Conservation (phyloP, 768 basidiomycete genomes). For the Suillus spraguei region DNA sequence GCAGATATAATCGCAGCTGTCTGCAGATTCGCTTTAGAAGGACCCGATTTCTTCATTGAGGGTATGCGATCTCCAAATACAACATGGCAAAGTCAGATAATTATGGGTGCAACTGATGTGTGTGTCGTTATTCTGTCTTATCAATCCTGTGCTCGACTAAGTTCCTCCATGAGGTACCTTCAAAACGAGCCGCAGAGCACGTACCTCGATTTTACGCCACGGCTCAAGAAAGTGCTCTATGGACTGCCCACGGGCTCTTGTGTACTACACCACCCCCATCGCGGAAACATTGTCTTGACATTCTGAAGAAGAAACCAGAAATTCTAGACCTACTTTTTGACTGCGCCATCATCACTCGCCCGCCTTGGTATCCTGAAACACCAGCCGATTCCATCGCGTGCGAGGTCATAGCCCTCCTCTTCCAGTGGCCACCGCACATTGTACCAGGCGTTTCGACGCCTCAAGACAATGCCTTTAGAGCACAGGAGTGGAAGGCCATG, state of each 20-base stretch:
- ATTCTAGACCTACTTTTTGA: constrained; percentile 27
- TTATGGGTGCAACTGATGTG: constrained; percentile 8
- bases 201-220: constrained; percentile 32
- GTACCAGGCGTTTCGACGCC: constrained; percentile 28
- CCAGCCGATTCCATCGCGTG: constrained; percentile 24
- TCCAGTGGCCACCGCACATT: constrained; percentile 22
- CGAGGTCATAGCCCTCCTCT: constrained; percentile 28
- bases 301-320: constrained; percentile 22
- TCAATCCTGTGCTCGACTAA: neutral
- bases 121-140: neutral
- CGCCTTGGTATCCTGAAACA: constrained; percentile 32
- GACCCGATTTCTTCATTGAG: constrained; percentile 24
- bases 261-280: constrained; percentile 14
- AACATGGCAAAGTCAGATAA: constrained; percentile 13
- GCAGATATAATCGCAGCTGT: constrained; percentile 28
- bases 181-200: constrained; percentile 21
- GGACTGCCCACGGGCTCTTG: constrained; percentile 18
- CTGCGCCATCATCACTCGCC: constrained; percentile 26
- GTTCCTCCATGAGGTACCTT: constrained; percentile 15
- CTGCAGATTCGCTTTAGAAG: constrained; percentile 28
- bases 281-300: constrained; percentile 18
- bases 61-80: constrained; percentile 21
- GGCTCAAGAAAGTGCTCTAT: constrained; percentile 19
- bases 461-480: constrained; percentile 14
- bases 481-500: constrained; percentile 27